Evolutionary conservation across 495 filamentous ascomycete species (phyloP), one percentile per base, ranked within the genome.

Genomic region (Xylaria flabelliformis): DNA sequence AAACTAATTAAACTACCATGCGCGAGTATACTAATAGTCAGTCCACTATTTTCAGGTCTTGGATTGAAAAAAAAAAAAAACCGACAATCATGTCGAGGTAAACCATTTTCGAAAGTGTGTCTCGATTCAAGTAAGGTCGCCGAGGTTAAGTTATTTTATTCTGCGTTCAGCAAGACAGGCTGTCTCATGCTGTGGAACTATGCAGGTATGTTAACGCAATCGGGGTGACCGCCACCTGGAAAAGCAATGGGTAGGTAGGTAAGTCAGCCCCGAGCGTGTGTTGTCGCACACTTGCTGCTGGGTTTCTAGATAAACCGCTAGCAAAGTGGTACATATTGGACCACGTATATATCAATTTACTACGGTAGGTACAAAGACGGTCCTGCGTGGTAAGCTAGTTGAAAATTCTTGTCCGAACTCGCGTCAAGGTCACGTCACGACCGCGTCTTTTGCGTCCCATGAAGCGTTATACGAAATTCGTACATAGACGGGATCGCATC

Each of bases 1-100:
- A n/a, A 56, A 29, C 29, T 67, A 67, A 67, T 67, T 29, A 67
- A 67, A 67, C 48, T 56, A 61, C 58, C 32, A 61, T 61, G 58
- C 58, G 58, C 58, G 50, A 56, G 50, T 50, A 51, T 41, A 32
- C 26, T 55, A 13, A 41, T 67, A 56, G 65, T 67, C 65, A 44
- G 50, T 42, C 65, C 34, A 53, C 29, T 9, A 39, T 39, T 17
- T 61, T 12, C 32, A 61, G 58, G 53, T 56, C 21, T 24, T 26
- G 53, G 53, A 17, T 19, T 32, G 53, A 26, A 24, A 15, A 13
- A 24, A 39, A 29, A 29, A 29, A 29, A 29, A 29, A 29, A 29
- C 1, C 15, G 13, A 44, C 19, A 51, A 51, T 53, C 21, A 21
- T 21, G n/a, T 24, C 50, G 50, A 6, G 21, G 50, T n/a, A 53